Base-by-base conservation (phyloP, 805 yeast genomes). In the Suhomyces faveliae region DNA sequence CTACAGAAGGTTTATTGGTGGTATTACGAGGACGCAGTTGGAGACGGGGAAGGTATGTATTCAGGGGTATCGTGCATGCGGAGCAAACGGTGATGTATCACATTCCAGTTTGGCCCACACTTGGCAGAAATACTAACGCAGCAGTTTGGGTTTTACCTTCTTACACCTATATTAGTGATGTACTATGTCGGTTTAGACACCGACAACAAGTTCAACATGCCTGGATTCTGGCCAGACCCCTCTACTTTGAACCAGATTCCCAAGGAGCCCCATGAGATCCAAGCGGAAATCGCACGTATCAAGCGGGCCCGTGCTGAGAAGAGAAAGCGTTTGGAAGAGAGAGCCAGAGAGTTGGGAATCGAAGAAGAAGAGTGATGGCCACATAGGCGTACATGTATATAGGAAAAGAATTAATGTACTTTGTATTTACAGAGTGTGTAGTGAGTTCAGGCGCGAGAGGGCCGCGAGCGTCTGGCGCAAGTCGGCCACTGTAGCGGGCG, bases 201-300 rank as follows among this genome's bases (percentile, higher is more conserved):
- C 1, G 96, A 91, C 65, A 80, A 76, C 58, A 91, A 89, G 71
- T 83, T 91, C 65, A 88, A 89, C 61, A 84, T 90, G 42, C 95
- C 96, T 7, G 96, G 96, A 17, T 91, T 89, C 68, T 90, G 96
- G 96, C 98, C 98, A 2, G 97, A 90, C 64, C 97, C 97, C 37
- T 86, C 87, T 37, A 86, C 97, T 2, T 76, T 89, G 56, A 90
- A 91, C 63, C 85, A 88, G 68, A 84, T 91, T 29, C 98, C 98
- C 2, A 91, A 90, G 60, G 97, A 91, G 61, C 90, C 90, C 2
- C 87, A 85, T 59, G 97, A 91, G 62, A 89, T 91, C 50, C 85
- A 88, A 63, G 92, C 94, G 1, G 98, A 91, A 62, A 72, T 91
- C 33, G 96, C 96, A 12, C 80, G 96, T 63, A 85, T 91, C 77